Evolutionary conservation across 257 asterid species (phyloP).

Genomic region (Perilla frutescens): DNA sequence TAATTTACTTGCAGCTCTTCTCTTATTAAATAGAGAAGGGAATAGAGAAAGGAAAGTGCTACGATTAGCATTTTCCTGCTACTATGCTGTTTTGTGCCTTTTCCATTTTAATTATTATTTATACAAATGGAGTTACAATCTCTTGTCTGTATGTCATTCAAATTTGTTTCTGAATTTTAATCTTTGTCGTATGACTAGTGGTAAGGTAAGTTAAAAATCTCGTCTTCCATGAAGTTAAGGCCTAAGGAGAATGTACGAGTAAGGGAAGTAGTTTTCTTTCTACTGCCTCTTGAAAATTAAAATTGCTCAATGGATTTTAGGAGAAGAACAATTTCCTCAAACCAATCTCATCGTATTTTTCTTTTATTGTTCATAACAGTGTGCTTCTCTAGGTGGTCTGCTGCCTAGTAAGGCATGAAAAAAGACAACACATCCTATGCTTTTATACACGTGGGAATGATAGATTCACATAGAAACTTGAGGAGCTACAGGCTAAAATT

Average conservation of each 20-base stretch:
- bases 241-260: background rate
- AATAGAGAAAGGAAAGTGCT: constrained; percentile 19
- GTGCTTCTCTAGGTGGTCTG: constrained; percentile 1
- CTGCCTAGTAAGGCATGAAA: background rate
- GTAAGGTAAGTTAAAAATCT: constrained; percentile 1
- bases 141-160: constrained; percentile 10
- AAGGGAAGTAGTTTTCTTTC: constrained; percentile 1
- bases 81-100: constrained; percentile 14
- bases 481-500: constrained; percentile 14
- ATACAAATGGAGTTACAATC: constrained; percentile 8
- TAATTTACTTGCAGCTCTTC: background rate
- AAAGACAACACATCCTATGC: background rate
- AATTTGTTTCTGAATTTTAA: background rate
- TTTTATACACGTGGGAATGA: background rate
- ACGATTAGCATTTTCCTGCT: constrained; percentile 13
- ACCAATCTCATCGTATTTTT: background rate
- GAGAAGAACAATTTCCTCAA: background rate
- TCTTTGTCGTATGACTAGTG: constrained; percentile 1
- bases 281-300: constrained; percentile 18
- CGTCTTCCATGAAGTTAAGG: constrained; percentile 12
- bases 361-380: background rate
- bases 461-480: background rate
- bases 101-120: background rate
- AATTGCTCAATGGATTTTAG: constrained; percentile 1
- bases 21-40: constrained; percentile 6